Percentiles rank a stretch among this genome's conserved stretches.
These are phyloP conservation scores for Sorghum bicolor DNA, from an alignment of 176 grass and related monocot species.

Conservation along the genomic window DNA sequence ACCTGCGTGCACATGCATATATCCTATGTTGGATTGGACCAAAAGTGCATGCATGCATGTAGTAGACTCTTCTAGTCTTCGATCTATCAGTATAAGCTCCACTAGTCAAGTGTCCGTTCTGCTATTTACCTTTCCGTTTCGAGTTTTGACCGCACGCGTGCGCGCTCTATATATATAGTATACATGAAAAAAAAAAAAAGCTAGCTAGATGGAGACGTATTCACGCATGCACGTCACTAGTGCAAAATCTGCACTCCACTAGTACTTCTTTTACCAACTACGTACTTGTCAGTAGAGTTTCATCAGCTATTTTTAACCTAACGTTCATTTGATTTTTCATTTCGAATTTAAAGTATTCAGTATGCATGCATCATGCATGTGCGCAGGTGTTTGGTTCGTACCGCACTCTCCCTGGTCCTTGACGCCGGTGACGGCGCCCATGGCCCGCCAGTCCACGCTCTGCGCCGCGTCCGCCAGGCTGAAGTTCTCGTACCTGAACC, in stretches of 20 bases:
- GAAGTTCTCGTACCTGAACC: constrained; percentile 59
- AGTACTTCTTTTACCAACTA: neutral
- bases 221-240: neutral
- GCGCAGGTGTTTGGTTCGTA: constrained; percentile 17
- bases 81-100: too few relatives aligned
- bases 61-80: constrained; percentile 14
- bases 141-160: constrained; percentile 16
- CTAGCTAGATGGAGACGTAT: neutral
- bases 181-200: too few relatives aligned
- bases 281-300: neutral
- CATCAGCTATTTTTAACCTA: neutral
- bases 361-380: neutral
- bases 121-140: neutral
- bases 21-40: neutral
- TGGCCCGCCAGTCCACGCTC: constrained; percentile 54
- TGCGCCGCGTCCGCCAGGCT: constrained; percentile 26
- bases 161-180: neutral
- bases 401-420: constrained; percentile 68
- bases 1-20: constrained; percentile 21
- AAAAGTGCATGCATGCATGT: neutral
- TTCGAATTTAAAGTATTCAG: neutral
- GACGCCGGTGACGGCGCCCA: constrained; percentile 63
- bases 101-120: neutral
- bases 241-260: neutral
- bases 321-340: neutral